Evolutionary conservation across 1,284 basidiomycete genomes (phyloP).

Genomic region (Boletus semigastroideus): DNA sequence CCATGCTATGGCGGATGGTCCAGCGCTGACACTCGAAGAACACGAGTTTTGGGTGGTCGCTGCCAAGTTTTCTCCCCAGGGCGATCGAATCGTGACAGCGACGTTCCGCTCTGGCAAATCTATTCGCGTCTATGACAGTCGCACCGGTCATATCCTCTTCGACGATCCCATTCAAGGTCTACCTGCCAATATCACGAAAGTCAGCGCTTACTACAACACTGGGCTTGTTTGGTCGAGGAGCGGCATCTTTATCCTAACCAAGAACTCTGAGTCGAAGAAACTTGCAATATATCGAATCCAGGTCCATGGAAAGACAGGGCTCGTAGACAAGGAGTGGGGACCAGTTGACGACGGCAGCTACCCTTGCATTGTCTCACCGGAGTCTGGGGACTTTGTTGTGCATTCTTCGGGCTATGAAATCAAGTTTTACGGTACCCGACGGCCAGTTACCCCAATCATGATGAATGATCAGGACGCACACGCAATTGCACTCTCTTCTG

Average conservation of each 20-base stretch:
- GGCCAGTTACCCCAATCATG: neutral
- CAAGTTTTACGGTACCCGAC: neutral
- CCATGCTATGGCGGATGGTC: neutral
- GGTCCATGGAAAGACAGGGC: neutral
- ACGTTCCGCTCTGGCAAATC: neutral
- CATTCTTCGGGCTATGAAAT: neutral
- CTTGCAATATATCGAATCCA: conserved; percentile 3
- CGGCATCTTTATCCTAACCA: conserved; percentile 7
- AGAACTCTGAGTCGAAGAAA: neutral
- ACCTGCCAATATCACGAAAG: neutral
- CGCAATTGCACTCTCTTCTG: conserved; percentile 10
- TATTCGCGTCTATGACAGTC: conserved; percentile 11
- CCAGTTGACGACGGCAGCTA: conserved; percentile 2
- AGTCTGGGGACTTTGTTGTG: conserved; percentile 2
- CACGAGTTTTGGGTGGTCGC: conserved; percentile 10
- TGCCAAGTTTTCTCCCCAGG: conserved; percentile 12
- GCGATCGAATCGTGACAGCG: conserved; percentile 12
- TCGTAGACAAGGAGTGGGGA: neutral
- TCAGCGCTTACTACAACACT: conserved; percentile 4
- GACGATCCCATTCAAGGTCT: conserved; percentile 1
- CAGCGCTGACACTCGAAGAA: neutral
- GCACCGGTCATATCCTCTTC: neutral
- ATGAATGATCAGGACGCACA: conserved; percentile 5
- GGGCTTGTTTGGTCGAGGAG: conserved; percentile 11
- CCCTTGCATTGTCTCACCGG: conserved; percentile 12